phyloP scores from a whole-genome alignment of 345 rosid genomes.

The Kandelia obovata region DNA sequence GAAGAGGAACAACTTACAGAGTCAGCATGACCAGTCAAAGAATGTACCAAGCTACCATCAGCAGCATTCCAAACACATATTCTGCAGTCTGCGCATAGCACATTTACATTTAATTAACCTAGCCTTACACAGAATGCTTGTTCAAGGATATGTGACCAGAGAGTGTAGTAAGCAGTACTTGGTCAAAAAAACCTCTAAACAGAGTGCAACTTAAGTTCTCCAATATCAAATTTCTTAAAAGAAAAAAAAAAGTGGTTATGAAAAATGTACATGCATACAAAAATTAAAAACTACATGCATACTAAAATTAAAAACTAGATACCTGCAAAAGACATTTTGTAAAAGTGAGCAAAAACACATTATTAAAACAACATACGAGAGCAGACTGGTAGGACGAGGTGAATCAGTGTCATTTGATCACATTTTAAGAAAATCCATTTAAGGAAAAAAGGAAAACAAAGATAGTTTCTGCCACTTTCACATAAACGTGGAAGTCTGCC shows the following conservation, averaged over 20 bases:
- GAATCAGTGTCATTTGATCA: too few species aligned
- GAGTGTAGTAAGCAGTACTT: not conserved
- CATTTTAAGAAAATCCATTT: too few species aligned
- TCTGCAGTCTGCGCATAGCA: slow-evolving; percentile 77
- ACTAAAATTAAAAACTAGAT: not conserved
- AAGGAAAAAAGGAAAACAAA: too few species aligned
- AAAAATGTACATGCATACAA: too few species aligned
- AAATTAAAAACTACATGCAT: not conserved
- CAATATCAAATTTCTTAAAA: not conserved
- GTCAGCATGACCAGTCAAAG: slow-evolving; percentile 91
- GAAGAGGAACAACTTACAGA: slow-evolving; percentile 57
- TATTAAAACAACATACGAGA: too few species aligned
- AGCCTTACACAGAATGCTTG: not conserved
- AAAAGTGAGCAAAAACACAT: too few species aligned
- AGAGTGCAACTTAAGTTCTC: not conserved
- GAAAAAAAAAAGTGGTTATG: too few species aligned
- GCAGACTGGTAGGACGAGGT: too few species aligned
- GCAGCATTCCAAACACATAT: slow-evolving; percentile 99
- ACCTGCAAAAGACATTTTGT: not conserved
- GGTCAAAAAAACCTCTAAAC: not conserved
- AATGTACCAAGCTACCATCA: slow-evolving; percentile 94
- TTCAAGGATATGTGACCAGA: too few species aligned
- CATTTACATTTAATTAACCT: slow-evolving; percentile 4
- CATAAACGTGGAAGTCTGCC: too few species aligned
- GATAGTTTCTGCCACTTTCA: too few species aligned